phyloP scores from a whole-genome alignment of 1,284 basidiomycete genomes.

The Apiotrichum porosum region DNA sequence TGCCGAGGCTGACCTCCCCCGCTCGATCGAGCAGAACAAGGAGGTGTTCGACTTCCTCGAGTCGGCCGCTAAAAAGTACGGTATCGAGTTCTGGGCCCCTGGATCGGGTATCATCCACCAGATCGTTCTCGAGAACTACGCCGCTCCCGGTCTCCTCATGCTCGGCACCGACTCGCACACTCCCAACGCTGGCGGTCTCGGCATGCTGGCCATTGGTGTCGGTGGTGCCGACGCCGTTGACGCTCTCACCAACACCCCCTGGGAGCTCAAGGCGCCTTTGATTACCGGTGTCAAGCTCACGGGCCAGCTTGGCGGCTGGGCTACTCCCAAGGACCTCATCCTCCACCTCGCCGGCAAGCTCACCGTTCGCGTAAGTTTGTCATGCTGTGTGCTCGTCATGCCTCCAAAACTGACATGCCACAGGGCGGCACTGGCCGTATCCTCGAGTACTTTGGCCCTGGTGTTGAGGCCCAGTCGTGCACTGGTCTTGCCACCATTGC shows the following conservation, averaged over 20 bases:
- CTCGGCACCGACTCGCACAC: constrained; percentile 85
- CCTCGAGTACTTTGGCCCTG: constrained; percentile 96
- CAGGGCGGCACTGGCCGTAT: constrained; percentile 94
- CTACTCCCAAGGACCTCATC: constrained; percentile 95
- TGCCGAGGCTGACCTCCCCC: constrained; percentile 37
- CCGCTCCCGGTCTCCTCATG: constrained; percentile 63
- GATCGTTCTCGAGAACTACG: constrained; percentile 97
- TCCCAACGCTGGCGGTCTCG: constrained; percentile 95
- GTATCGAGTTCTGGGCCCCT: constrained; percentile 83
- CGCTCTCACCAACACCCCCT: constrained; percentile 95
- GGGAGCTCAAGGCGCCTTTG: constrained; percentile 94
- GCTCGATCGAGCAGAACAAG: constrained; percentile 81
- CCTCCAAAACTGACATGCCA: not conserved
- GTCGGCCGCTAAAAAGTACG: constrained; percentile 91
- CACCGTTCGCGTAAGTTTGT: constrained; percentile 71
- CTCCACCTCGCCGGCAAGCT: constrained; percentile 89
- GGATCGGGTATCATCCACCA: constrained; percentile 91
- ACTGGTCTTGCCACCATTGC: constrained; percentile 92
- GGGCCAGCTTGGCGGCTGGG: constrained; percentile 84
- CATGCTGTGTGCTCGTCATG: too few species aligned
- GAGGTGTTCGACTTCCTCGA: constrained; percentile 98
- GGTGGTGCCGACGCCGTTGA: constrained; percentile 99
- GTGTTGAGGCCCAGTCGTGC: constrained; percentile 83
- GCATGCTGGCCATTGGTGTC: constrained; percentile 97
- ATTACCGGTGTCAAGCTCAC: constrained; percentile 87